Evolutionary conservation across 306 rosid species (phyloP), one percentile per base, ranked within the genome.

Genomic region (Lathyrus oleraceus): DNA sequence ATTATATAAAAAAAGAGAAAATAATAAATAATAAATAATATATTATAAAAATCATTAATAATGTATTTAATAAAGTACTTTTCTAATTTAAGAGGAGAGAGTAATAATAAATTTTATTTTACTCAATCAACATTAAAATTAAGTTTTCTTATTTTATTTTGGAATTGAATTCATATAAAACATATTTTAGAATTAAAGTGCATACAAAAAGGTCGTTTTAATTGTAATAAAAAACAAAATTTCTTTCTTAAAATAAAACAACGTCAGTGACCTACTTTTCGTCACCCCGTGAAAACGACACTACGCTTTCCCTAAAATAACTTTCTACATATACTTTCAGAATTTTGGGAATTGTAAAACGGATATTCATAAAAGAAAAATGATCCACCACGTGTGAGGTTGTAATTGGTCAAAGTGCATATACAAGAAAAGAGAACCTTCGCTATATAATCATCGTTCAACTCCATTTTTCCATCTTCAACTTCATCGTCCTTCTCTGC

Each of bases 401-500:
- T 0, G 0, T 42, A 47, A 69, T 58, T 69, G 68, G 71, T 30
- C 2, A 3, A 3, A 49, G 1, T 9, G 9, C 43, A 72, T 19
- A 47, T 69, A 45, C 44, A 47, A 71, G 73, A 47, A 38, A 70
- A 8, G 73, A 47, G 42, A 70, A 8, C 15, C 10, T 14, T 14
- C 2, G 8, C 11, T 80, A 59, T 71, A 75, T 48, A 20, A 32
- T 28, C 21, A 7, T 8, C 27, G 23, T 65, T 8, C 13, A 51
- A 51, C 1, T 51, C 28, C 4, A 2, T 32, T 1, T 2, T 42
- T 20, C 60, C 56, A 0, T 51, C 45, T 54, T 70, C 67, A 28
- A 15, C 72, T 51, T 63, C 75, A 17, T 57, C 73, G 51, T 61
- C 7, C 52, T 30, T 42, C 38, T 61, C 72, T 75, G 78, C 77